Conservation (phyloP, 495 filamentous ascomycete genomes). For the Lentithecium fluviatile region DNA sequence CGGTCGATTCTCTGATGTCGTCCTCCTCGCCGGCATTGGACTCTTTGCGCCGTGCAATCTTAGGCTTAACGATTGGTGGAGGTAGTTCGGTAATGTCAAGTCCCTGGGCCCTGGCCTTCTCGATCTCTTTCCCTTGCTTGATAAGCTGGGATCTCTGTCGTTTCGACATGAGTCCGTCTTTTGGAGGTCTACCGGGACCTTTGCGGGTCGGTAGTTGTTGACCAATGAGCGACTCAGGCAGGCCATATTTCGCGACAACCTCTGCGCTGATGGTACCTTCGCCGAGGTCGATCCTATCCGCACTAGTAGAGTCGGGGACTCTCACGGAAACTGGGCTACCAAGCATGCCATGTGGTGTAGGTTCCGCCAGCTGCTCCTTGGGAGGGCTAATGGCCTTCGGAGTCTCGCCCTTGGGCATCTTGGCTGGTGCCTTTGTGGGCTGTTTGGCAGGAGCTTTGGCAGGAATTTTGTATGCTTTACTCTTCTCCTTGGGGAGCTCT, state of each 20-base stretch:
- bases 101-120: slow-evolving; percentile 45
- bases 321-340: background rate
- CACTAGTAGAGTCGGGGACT: slow-evolving; percentile 2
- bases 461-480: slow-evolving; percentile 5
- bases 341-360: too few species aligned
- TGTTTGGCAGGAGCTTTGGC: slow-evolving; percentile 22
- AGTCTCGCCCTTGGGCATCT: slow-evolving; percentile 9
- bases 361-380: too few species aligned
- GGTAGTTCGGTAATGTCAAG: slow-evolving; percentile 27
- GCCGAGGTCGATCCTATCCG: background rate
- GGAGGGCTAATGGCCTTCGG: background rate
- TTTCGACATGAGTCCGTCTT: slow-evolving; percentile 92
- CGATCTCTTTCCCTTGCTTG: slow-evolving; percentile 53
- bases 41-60: slow-evolving; percentile 28
- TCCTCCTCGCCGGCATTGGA: slow-evolving; percentile 25
- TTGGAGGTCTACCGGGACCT: slow-evolving; percentile 83
- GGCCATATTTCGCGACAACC: slow-evolving; percentile 4
- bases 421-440: slow-evolving; percentile 18
- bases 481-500: slow-evolving; percentile 27
- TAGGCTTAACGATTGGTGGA: slow-evolving; percentile 10
- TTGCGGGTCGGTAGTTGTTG: slow-evolving; percentile 53
- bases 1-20: slow-evolving; percentile 17
- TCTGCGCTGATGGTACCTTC: slow-evolving; percentile 25
- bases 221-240: slow-evolving; percentile 24
- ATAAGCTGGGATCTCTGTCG: slow-evolving; percentile 67